Evolutionary conservation across 129 eudicot species (phyloP).

Genomic region (Arctium minus): DNA sequence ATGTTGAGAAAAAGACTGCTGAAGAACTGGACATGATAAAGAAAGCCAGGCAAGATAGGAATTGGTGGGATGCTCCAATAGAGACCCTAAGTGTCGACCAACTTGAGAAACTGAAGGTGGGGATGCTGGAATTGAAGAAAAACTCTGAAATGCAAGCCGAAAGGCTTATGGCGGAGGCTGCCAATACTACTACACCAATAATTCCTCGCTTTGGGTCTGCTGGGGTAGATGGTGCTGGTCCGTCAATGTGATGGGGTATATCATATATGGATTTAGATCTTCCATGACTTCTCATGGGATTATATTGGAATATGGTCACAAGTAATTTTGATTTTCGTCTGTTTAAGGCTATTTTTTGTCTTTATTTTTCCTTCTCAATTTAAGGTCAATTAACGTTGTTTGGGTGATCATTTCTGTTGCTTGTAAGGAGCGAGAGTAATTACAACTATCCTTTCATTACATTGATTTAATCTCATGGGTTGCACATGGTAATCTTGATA

Average conservation of each 20-base stretch:
- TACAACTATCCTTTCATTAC: neutral
- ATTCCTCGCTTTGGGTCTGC: neutral
- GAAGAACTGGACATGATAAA: neutral
- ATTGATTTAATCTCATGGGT: neutral
- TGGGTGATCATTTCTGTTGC: neutral
- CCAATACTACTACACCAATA: neutral
- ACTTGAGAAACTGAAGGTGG: neutral
- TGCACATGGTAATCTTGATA: no score
- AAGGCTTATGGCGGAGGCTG: neutral
- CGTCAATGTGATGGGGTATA: neutral
- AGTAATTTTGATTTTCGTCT: no score
- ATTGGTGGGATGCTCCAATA: neutral
- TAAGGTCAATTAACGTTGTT: neutral
- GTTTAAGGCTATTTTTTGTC: neutral
- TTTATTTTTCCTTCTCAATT: neutral
- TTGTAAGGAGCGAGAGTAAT: neutral
- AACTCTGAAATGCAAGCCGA: no score
- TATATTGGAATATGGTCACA: no score
- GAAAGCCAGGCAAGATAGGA: neutral
- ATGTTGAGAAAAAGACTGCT: neutral
- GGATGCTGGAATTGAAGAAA: no score
- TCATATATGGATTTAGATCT: no score
- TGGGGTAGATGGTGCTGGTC: neutral
- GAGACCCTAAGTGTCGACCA: neutral
- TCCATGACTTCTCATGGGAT: no score